A percentile compares a stretch with the other conserved stretches of the same genome.
Evolutionary conservation across 768 basidiomycete genomes (phyloP).

Genomic region (Tylopilus subfusipes): DNA sequence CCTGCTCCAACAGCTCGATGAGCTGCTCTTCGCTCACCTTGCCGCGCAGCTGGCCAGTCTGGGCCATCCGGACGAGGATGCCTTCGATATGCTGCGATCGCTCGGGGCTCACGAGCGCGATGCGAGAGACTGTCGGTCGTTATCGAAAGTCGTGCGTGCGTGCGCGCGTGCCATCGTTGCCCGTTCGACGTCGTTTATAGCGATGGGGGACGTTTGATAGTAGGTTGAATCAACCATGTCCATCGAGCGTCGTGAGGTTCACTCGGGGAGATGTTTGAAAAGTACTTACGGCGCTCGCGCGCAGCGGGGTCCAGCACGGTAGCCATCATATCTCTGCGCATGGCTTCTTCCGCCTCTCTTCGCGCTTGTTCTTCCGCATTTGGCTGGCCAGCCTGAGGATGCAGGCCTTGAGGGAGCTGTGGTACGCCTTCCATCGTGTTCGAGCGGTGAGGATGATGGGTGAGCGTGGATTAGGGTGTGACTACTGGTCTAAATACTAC

Average conservation of each 20-base stretch:
- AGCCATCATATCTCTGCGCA: slow-evolving; percentile 71
- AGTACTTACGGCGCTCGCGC: slow-evolving; percentile 67
- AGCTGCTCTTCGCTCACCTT: slow-evolving; percentile 77
- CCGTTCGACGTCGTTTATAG: not conserved
- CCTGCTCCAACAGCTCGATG: slow-evolving; percentile 85
- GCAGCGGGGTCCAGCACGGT: slow-evolving; percentile 76
- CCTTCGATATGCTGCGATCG: slow-evolving; percentile 77
- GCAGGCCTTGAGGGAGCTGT: slow-evolving; percentile 28
- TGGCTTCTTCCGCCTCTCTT: slow-evolving; percentile 66
- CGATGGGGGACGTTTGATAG: not conserved
- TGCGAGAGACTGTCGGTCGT: slow-evolving; percentile 72
- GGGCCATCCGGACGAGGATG: slow-evolving; percentile 78
- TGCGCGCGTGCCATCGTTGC: not conserved
- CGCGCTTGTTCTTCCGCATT: slow-evolving; percentile 52
- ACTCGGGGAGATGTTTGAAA: not conserved
- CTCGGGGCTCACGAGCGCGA: slow-evolving; percentile 81
- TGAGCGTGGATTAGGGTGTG: not conserved
- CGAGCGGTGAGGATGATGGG: not conserved
- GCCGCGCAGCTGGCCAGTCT: slow-evolving; percentile 75
- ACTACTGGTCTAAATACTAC: slow-evolving; percentile 2
- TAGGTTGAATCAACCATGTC: not conserved
- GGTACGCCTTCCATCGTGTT: slow-evolving; percentile 23
- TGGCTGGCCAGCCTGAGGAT: slow-evolving; percentile 40
- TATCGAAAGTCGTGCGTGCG: not conserved
- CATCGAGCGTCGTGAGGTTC: not conserved